phyloP scores from a whole-genome alignment of 345 rosid genomes.

The Salix koriyanagi region DNA sequence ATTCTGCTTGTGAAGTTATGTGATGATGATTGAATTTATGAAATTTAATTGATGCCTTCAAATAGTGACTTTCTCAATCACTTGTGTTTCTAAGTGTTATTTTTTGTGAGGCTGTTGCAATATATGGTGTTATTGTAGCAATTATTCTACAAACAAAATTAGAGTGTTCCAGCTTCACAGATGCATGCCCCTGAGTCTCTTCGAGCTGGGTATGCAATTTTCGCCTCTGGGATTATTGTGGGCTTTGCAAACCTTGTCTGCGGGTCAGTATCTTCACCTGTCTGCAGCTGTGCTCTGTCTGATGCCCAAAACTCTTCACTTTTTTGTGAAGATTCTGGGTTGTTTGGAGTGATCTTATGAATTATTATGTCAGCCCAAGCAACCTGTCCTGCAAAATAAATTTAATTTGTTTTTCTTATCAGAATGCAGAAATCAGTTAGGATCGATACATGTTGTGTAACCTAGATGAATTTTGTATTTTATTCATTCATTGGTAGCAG shows the following conservation, averaged over 20 bases:
- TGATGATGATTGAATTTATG: background rate
- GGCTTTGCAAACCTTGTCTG: slow-evolving; percentile 99
- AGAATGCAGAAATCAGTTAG: background rate
- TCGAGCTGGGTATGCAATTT: slow-evolving; percentile 98
- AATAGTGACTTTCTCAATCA: background rate
- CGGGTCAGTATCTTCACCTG: slow-evolving; percentile 54
- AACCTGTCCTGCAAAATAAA: slow-evolving; percentile 74
- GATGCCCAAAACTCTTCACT: slow-evolving; percentile 97
- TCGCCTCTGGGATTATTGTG: slow-evolving; percentile 97
- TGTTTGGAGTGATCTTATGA: slow-evolving; percentile 98
- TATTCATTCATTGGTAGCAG: slow-evolving; percentile 13
- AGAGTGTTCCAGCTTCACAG: slow-evolving; percentile 74
- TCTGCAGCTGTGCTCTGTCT: slow-evolving; percentile 85
- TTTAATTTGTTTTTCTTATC: slow-evolving; percentile 12
- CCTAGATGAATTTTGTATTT: slow-evolving; percentile 1
- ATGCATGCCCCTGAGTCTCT: slow-evolving; percentile 86
- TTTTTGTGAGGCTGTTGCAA: slow-evolving; percentile 92
- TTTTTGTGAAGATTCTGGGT: slow-evolving; percentile 93
- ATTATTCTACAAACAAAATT: slow-evolving; percentile 93
- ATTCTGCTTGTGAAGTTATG: no score
- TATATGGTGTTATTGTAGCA: slow-evolving; percentile 96
- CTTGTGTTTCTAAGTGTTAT: slow-evolving; percentile 59
- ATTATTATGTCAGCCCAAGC: slow-evolving; percentile 99
- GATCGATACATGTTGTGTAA: background rate
- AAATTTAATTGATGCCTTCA: background rate